Base-by-base conservation (phyloP, 768 basidiomycete genomes). In the Kwoniella heveanensis region DNA sequence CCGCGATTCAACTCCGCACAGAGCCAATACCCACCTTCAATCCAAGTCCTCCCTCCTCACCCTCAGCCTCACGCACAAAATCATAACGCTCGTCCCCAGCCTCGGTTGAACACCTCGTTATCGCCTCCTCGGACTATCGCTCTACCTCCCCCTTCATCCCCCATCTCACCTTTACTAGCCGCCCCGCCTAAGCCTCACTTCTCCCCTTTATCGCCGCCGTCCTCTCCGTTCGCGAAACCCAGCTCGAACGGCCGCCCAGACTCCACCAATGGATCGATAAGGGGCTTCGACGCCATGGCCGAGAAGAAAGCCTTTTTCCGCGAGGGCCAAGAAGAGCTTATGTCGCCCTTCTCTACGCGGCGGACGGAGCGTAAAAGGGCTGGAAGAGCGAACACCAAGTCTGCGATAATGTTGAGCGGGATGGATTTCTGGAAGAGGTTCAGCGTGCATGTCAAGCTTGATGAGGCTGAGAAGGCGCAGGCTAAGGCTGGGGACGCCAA, bases 401-500 rank as follows among this genome's bases (percentile, higher is more conserved):
- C 39, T 21, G 47, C 39, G 24, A 50, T 60, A n/a, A 39, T 60
- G 51, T 36, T 46, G 10, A 54, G 56, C 27, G 70, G 69, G 13
- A 68, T 56, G 29, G 75, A 77, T 39, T 72, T 77, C 49, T 77
- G 75, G 75, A 74, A 72, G 62, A 62, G 75, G 46, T 74, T 77
- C 36, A 72, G 69, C 46, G 64, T 72, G 4, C 68, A 60, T 52
- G 68, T 74, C 21, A 73, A 54, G 46, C 30, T 71, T 39, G 72
- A 72, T 58, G 60, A 67, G 50, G 58, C 29, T 15, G 56, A 52
- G 15, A 64, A 61, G 39, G 57, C 54, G 24, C 57, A 32, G 46
- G 53, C 25, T 22, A 54, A 48, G 19, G 22, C 9, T 6, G 47
- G 13, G 55, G 37, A 0, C 55, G 55, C 13, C 67, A 72, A 25